Evolutionary conservation across 176 grass and related monocot species (phyloP), one percentile per base, ranked within the genome.

Genomic region (Bonia amplexicaulis): DNA sequence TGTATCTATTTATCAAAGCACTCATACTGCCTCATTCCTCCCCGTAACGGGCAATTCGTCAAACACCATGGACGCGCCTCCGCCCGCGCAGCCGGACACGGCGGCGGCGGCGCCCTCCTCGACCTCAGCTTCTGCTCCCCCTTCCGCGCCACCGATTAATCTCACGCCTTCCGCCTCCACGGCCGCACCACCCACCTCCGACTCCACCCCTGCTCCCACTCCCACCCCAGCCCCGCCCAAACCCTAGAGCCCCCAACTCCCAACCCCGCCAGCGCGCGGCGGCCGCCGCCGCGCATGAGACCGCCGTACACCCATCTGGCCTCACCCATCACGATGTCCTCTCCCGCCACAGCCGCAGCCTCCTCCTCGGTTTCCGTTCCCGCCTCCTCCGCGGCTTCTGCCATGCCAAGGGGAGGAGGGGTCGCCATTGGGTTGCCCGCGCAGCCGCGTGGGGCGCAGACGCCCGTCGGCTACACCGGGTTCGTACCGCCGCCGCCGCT

Each of bases 401-500:
- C 71, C 6, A 14, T 83, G 6, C 82, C 86, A 59, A 86, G 88
- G 52, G 90, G 85, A 69, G 90, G 79, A 69, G 90, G 79, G 11
- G 79, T 88, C 11, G 80, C 81, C 61, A 26, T 88, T 22, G 90
- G 85, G 3, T 15, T 88, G 63, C 90, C 93, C 1, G 79, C 93
- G 10, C 89, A 88, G 55, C 73, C 90, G 8, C 93, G 90, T 26
- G 65, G 85, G 33, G 47, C 60, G 71, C 90, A 88, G 82, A 81
- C 87, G 10, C 80, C 93, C 17, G 62, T 86, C 46, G 79, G 85
- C 22, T 80, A 90, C 72, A 78, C 88, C 11, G 74, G 90, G 11
- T 92, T 95, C 25, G 79, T 87, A 48, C 90, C 93, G 12, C 86
- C 90, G 22, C 82, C 82, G 17, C 44, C 93, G 35, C 90, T 95